Percentiles rank a stretch among this genome's conserved stretches.
Conservation (phyloP, 2,329 filamentous ascomycete species). For the Diplodia intermedia region DNA sequence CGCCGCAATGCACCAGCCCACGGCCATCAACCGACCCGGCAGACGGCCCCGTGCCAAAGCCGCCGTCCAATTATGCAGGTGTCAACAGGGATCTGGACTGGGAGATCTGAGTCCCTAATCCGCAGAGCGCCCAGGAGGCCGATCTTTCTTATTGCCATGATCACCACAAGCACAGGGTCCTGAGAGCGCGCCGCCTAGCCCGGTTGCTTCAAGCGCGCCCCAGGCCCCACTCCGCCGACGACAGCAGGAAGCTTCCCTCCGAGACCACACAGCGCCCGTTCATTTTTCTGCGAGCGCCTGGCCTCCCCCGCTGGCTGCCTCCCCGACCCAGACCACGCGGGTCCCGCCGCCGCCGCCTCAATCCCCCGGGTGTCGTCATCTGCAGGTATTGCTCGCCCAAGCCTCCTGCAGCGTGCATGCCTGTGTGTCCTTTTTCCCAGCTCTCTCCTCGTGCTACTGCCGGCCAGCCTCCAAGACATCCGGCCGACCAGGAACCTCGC, state of each 20-base stretch:
- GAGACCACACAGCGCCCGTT: slow-evolving; percentile 17
- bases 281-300: slow-evolving; percentile 13
- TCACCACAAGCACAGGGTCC: slow-evolving; percentile 33
- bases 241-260: slow-evolving; percentile 18
- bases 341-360: slow-evolving; percentile 23
- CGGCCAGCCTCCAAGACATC: slow-evolving; percentile 30
- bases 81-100: slow-evolving; percentile 28
- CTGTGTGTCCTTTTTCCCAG: slow-evolving; percentile 29
- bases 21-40: slow-evolving; percentile 32
- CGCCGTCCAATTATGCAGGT: slow-evolving; percentile 33
- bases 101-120: slow-evolving; percentile 32
- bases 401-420: slow-evolving; percentile 31
- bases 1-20: slow-evolving; percentile 30
- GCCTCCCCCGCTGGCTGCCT: slow-evolving; percentile 5
- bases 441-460: slow-evolving; percentile 30
- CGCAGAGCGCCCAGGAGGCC: slow-evolving; percentile 32
- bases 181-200: slow-evolving; percentile 15
- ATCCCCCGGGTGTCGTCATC: slow-evolving; percentile 31
- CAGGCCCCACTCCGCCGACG: slow-evolving; percentile 13
- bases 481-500: slow-evolving; percentile 27
- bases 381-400: slow-evolving; percentile 27
- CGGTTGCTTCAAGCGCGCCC: slow-evolving; percentile 3
- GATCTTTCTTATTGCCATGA: slow-evolving; percentile 34
- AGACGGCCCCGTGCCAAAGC: slow-evolving; percentile 31
- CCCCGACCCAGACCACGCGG: slow-evolving; percentile 10